Conservation (phyloP, 768 basidiomycete species). For the Suillus discolor region DNA sequence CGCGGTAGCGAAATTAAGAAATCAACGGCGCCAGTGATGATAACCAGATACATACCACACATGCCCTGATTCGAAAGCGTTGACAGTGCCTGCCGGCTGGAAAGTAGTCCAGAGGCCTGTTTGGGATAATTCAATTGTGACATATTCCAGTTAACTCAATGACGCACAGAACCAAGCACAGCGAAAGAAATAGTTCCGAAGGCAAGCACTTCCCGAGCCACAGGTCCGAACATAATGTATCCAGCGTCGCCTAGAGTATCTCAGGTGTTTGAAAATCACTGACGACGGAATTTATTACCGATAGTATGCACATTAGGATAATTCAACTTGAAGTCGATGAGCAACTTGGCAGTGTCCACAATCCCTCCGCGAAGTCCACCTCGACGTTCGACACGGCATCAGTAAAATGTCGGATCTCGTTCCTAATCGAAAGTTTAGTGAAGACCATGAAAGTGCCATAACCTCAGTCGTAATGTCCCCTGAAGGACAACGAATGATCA, state of each 20-base stretch:
- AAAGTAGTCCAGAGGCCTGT: slow-evolving; percentile 50
- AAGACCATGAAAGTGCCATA: too few species aligned
- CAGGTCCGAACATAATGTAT: slow-evolving; percentile 48
- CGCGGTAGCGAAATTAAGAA: slow-evolving; percentile 48
- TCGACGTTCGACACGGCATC: too few species aligned
- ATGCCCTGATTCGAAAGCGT: slow-evolving; percentile 50
- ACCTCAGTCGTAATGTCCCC: too few species aligned
- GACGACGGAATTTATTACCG: slow-evolving; percentile 32
- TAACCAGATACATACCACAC: slow-evolving; percentile 45
- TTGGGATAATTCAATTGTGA: background rate
- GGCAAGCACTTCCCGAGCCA: slow-evolving; percentile 47
- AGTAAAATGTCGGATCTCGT: too few species aligned
- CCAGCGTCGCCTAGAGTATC: slow-evolving; percentile 48
- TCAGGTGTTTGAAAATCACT: background rate
- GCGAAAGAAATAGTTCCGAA: slow-evolving; percentile 53
- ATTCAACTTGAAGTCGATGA: slow-evolving; percentile 59
- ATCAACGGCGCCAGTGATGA: slow-evolving; percentile 49
- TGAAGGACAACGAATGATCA: too few species aligned
- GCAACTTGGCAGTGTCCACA: slow-evolving; percentile 46
- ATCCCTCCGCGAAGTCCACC: too few species aligned
- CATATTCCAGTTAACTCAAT: background rate
- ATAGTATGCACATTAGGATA: slow-evolving; percentile 57
- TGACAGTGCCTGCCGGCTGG: slow-evolving; percentile 55
- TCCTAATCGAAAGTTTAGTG: too few species aligned
- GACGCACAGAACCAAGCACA: slow-evolving; percentile 42